A percentile compares a stretch with the other conserved stretches of the same genome.
phyloP scores from a whole-genome alignment of 345 rosid species.

The Brassica cretica region DNA sequence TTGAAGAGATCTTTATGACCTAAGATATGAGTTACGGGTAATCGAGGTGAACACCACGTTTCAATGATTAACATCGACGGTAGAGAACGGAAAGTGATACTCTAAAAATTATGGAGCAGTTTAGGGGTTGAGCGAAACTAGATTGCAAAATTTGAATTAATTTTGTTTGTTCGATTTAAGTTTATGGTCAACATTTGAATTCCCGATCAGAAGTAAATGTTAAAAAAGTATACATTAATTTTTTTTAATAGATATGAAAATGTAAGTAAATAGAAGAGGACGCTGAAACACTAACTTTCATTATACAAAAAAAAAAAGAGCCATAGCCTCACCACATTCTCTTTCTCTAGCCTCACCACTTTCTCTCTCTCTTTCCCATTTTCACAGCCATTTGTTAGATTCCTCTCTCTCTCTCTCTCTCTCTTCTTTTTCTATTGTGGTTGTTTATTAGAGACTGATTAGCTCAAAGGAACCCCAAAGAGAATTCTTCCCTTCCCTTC shows the following conservation, averaged over 20 bases:
- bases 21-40: no score
- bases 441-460: constrained; percentile 47
- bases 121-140: no score
- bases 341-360: constrained; percentile 32
- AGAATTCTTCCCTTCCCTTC: constrained; percentile 8
- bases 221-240: background rate
- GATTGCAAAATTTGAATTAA: no score
- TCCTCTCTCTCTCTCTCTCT: constrained; percentile 51
- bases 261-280: constrained; percentile 27
- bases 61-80: no score
- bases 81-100: no score
- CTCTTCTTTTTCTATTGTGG: constrained; percentile 47
- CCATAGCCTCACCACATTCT: background rate
- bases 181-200: no score
- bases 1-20: no score
- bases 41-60: no score
- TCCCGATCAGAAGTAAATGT: no score
- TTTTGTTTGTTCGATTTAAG: no score
- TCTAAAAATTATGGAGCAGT: no score
- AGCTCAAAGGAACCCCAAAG: constrained; percentile 37
- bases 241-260: constrained; percentile 13
- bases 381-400: constrained; percentile 72
- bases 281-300: constrained; percentile 36
- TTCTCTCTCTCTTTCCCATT: constrained; percentile 42
- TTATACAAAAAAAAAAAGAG: constrained; percentile 12